These are phyloP conservation scores for Discostella stelligeroides DNA, from an alignment of 108 stramenopile genomes.

Conservation along the genomic window DNA sequence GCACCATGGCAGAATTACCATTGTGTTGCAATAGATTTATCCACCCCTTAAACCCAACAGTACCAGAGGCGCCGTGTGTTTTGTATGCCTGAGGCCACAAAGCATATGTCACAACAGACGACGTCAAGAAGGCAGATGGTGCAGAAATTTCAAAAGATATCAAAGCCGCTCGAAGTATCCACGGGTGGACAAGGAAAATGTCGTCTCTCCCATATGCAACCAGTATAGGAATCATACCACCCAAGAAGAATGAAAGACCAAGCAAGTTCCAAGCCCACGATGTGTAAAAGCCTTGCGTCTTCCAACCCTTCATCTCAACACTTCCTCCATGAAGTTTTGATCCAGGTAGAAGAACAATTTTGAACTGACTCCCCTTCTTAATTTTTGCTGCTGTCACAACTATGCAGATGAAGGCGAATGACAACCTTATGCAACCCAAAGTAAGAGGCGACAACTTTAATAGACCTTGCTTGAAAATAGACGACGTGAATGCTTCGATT, in stretches of 20 bases:
- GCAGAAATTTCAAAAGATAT: conserved; percentile 68
- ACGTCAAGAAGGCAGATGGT: conserved; percentile 67
- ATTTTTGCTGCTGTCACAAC: conserved; percentile 38
- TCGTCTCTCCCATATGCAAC: conserved; percentile 29
- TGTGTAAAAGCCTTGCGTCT: conserved; percentile 69
- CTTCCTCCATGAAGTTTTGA: conserved; percentile 34
- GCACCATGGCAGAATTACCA: conserved; percentile 52
- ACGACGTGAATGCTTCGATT: conserved; percentile 55
- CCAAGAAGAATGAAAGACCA: conserved; percentile 59
- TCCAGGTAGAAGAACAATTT: conserved; percentile 23
- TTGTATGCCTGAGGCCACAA: conserved; percentile 66
- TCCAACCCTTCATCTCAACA: conserved; percentile 29
- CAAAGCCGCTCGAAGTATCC: conserved; percentile 58
- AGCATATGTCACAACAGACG: conserved; percentile 60
- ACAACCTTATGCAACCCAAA: conserved; percentile 56
- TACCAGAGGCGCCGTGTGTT: conserved; percentile 29
- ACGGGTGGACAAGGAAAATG: conserved; percentile 27
- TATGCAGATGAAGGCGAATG: conserved; percentile 47
- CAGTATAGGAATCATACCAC: conserved; percentile 56
- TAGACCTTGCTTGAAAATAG: conserved; percentile 54
- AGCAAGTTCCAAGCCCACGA: conserved; percentile 77
- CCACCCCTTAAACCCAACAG: conserved; percentile 46
- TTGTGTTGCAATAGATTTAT: conserved; percentile 65
- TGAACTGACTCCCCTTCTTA: conserved; percentile 21
- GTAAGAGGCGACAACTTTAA: conserved; percentile 44